Base-by-base conservation (phyloP, 495 filamentous ascomycete species). In the Penicillium ochrochloron region DNA sequence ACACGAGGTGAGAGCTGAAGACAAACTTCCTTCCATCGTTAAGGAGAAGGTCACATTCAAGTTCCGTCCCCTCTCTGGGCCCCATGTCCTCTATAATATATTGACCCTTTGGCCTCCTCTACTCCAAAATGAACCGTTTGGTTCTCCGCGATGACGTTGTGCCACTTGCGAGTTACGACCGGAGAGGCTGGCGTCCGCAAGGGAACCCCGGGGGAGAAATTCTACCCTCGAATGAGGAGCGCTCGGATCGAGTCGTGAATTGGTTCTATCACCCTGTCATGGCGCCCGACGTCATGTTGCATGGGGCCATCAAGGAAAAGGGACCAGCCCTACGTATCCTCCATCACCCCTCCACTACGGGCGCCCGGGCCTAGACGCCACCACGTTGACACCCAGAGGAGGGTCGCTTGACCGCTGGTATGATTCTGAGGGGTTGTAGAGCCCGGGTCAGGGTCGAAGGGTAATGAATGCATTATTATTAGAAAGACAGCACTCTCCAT, bases 231-330 rank as follows among this genome's bases (percentile, higher is more conserved):
- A 51, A 51, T 51, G 25, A 51, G 21, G 15, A 15, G 48, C 12
- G 48, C 48, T 29, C 11, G 48, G 23, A 27, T 51, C 23, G 27
- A 31, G 48, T 31, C 48, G 48, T 31, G 14, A n/a, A 23, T 29
- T 25, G 11, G 11, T 31, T 52, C 44, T 4, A 0, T 23, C 44
- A 23, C n/a, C 53, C 6, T 34, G n/a, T 56, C 31, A 37, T 34
- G 10, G 53, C 53, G 9, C 53, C 34, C 63, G 61, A 71, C 69
- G 69, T 71, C 69, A 71, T 71, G 46, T 41, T 64, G 69, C 69
- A 69, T 56, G 5, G 64, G 25, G 31, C n/a, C 50, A 57, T 39
- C 64, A 64, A 51, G 67, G 58, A 61, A 53, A 7, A 44, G 51
- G 35, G 37, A 41, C 35, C 35, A 66, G 63, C 66, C 63, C 64